phyloP scores from a whole-genome alignment of 208 protist genomes.

The Leishmania tarentolae region DNA sequence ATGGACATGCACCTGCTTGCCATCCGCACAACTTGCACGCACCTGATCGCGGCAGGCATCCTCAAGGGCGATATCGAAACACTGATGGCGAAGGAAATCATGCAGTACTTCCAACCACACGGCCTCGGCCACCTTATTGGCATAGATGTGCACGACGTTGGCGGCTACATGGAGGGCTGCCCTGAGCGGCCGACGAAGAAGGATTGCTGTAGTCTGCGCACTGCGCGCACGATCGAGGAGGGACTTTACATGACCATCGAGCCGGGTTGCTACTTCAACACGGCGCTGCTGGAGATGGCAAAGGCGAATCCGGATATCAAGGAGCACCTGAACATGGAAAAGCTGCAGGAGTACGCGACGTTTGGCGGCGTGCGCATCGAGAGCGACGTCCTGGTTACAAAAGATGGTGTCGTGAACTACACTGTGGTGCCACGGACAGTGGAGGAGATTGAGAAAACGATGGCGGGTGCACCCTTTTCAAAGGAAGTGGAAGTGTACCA shows the following conservation, averaged over 20 bases:
- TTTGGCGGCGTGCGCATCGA: slow-evolving; percentile 99
- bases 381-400: slow-evolving; percentile 97
- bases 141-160: slow-evolving; percentile 97
- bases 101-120: slow-evolving; percentile 96
- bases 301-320: slow-evolving; percentile 66
- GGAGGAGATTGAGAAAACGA: slow-evolving; percentile 87
- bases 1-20: slow-evolving; percentile 96
- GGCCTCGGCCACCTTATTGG: slow-evolving; percentile 96
- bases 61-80: slow-evolving; percentile 89
- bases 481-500: slow-evolving; percentile 73
- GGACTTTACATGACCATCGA: slow-evolving; percentile 97
- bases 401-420: slow-evolving; percentile 83
- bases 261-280: slow-evolving; percentile 95
- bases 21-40: slow-evolving; percentile 79
- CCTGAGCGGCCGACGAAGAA: slow-evolving; percentile 64
- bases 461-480: slow-evolving; percentile 71
- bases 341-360: slow-evolving; percentile 72
- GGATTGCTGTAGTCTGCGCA: slow-evolving; percentile 91
- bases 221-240: slow-evolving; percentile 86
- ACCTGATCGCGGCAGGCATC: slow-evolving; percentile 83
- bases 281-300: slow-evolving; percentile 78
- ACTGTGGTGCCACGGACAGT: slow-evolving; percentile 84
- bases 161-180: slow-evolving; percentile 91
- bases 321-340: slow-evolving; percentile 87
- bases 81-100: slow-evolving; percentile 92